Base-by-base conservation (phyloP, 2,329 filamentous ascomycete genomes). In the Penicillium sp. region DNA sequence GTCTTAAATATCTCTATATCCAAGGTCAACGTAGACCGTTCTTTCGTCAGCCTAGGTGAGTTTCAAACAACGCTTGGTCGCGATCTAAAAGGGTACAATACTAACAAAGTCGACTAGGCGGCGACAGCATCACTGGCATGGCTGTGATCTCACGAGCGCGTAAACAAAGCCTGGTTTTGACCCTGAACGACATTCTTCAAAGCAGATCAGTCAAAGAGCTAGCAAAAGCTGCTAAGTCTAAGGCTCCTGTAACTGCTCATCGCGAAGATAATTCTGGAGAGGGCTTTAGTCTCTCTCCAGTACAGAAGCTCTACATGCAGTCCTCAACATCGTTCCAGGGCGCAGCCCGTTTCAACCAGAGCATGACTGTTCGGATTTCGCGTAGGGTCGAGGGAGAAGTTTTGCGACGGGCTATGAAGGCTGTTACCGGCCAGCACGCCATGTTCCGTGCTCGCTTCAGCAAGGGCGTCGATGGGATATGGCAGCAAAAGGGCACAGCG, bases 121-220 rank as follows among this genome's bases (percentile, higher is more conserved):
- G 73, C 4, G 73, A 76, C 54, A 75, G 73, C 44, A 73, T 76
- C 29, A 69, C 67, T 31, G 73, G 72, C 44, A 75, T 75, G 72
- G 67, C 70, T 8, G 66, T 74, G 22, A 67, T 74, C 26, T 72
- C 72, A 18, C 63, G 67, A n/a, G 68, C 71, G n/a, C 69, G 71
- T 22, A 73, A 70, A 37, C 67, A 69, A 23, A 70, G 69, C 3
- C 60, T 74, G 5, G 57, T 59, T n/a, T 42, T 74, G 12, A 68
- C 69, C 7, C 63, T 74, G 14, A 67, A 73, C 48, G 68, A 68
- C 33, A 66, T 74, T 26, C 56, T 74, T n/a, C 71, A 71, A 51
- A 69, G 66, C 43, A 57, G 66, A 20, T 72, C 71, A 1, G 59
- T 74, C 7, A 61, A 62, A 3, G 67, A 71, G 47, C 61, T 74